Percentiles rank a stretch among this genome's conserved stretches.
Evolutionary conservation across 495 filamentous ascomycete species (phyloP).

Genomic region (Neurospora sp.): DNA sequence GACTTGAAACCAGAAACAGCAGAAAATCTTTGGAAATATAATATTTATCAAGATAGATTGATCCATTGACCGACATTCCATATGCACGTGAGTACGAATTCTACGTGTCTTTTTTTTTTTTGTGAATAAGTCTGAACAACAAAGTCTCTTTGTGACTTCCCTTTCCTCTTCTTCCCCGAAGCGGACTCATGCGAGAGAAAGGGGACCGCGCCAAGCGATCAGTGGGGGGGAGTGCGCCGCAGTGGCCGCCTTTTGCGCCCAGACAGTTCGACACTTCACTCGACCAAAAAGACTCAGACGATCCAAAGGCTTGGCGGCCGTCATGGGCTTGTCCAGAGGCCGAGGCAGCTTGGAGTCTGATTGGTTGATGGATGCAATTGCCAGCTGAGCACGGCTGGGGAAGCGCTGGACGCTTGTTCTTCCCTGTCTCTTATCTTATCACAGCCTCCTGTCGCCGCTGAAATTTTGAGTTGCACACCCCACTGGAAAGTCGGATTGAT

Average conservation of each 20-base stretch:
- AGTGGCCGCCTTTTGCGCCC: neutral
- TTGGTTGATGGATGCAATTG: neutral
- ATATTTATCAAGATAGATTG: neutral
- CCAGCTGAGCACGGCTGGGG: neutral
- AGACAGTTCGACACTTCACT: neutral
- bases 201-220: neutral
- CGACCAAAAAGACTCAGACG: neutral
- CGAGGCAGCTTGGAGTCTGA: neutral
- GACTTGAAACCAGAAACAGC: neutral
- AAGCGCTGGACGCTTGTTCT: neutral
- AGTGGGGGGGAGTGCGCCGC: neutral
- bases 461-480: conserved; percentile 13
- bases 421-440: conserved; percentile 14
- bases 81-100: neutral
- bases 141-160: neutral
- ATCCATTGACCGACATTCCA: neutral
- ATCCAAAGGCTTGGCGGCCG: conserved; percentile 19
- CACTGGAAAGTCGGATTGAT: neutral
- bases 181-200: neutral
- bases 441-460: neutral
- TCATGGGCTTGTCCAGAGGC: conserved; percentile 8
- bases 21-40: neutral
- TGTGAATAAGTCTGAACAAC: neutral
- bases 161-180: neutral
- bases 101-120: neutral